Evolutionary conservation across 306 rosid species (phyloP), one percentile per base, ranked within the genome.

Genomic region (Cicer pinnatifidum): DNA sequence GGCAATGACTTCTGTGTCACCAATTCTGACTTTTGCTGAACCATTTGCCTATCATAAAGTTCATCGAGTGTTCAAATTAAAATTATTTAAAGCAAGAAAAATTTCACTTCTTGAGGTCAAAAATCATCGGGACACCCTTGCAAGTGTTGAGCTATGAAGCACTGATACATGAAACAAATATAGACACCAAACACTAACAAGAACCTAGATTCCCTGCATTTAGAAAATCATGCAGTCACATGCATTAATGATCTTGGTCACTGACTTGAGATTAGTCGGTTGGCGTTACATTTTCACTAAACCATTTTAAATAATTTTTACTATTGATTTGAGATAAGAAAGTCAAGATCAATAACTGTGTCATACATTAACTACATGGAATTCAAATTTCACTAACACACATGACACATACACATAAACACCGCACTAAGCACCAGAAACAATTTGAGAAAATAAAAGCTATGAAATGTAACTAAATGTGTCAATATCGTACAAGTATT

Each of bases 1-100:
- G 58, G 89, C 92, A 80, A 90, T 88, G 78, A 93, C 97, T 46
- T 89, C 86, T 4, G 98, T 93, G 8, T 79, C 86, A 46, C 98
- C 97, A 77, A 93, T 82, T 85, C 85, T 84, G 63, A 93, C 84
- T 83, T 89, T 85, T 47, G 98, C 90, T 5, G 98, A 93, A 67
- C 97, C 98, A 84, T 88, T 86, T 48, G 93, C 91, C 97, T 93
- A 81, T 43, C 62, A 78, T 33, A 67, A 81, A 78, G 11, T 15
- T 73, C 80, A 64, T 48, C 64, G 69, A 60, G 50, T 56, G 35
- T 8, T 43, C 13, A 72, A 37, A 47, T 46, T 11, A 35, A 19
- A 9, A 79, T 11, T 72, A 64, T 11, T 78, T 35, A 67, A 5
- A 57, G 46, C 8, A n/a, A 46, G 5, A n/a, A 13, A 43, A 9